phyloP scores from a whole-genome alignment of 257 asterid species.

The Nemophila menziesii region DNA sequence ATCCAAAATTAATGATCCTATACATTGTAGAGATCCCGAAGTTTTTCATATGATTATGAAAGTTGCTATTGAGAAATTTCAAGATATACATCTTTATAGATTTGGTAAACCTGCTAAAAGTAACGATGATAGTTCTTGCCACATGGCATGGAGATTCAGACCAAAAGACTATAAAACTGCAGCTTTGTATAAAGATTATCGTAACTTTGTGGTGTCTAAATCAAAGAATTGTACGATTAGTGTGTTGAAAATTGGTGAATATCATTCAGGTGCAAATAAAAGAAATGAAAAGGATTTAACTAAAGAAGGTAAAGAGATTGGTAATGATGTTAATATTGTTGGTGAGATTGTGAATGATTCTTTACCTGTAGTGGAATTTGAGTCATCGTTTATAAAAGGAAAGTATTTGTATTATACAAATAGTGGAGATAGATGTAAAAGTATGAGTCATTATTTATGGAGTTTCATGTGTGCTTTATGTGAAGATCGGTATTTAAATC shows the following conservation, averaged over 20 bases:
- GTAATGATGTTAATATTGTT: conserved; percentile 47
- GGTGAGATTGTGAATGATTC: conserved; percentile 49
- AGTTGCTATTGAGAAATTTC: conserved; percentile 52
- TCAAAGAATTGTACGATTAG: conserved; percentile 51
- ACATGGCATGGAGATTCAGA: conserved; percentile 93
- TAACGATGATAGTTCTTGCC: conserved; percentile 47
- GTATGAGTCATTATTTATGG: conserved; percentile 72
- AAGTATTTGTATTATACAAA: conserved; percentile 65
- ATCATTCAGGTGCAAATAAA: conserved; percentile 81
- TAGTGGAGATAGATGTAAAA: conserved; percentile 85
- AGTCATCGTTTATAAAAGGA: conserved; percentile 40
- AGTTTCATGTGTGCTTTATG: conserved; percentile 78
- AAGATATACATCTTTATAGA: conserved; percentile 52
- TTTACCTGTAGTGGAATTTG: conserved; percentile 43
- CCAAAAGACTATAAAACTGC: conserved; percentile 58
- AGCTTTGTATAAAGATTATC: conserved; percentile 52
- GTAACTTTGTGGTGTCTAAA: conserved; percentile 46
- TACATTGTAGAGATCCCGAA: conserved; percentile 71
- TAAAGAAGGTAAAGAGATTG: conserved; percentile 24
- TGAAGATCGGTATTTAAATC: conserved; percentile 80
- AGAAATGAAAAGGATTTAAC: conserved; percentile 60
- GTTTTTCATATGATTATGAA: conserved; percentile 73
- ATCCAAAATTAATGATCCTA: conserved; percentile 38
- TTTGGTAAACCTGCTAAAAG: conserved; percentile 82
- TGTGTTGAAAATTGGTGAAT: conserved; percentile 60